phyloP scores from a whole-genome alignment of 768 basidiomycete species.

The Leccinum aurantiacum region DNA sequence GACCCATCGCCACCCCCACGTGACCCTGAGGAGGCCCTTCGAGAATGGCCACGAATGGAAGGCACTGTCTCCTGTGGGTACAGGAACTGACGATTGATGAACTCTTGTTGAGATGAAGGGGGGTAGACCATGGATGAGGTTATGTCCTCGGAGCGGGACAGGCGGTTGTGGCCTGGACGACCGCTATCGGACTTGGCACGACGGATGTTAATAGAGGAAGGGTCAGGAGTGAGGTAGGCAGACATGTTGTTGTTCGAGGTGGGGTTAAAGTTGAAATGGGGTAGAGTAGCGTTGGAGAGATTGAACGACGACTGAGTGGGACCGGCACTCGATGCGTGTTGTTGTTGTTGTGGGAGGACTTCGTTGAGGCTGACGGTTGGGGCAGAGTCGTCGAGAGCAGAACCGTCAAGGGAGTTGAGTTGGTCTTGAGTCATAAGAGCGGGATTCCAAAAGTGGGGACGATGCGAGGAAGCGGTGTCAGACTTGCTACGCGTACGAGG shows the following conservation, averaged over 20 bases:
- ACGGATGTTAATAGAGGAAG: conserved; percentile 39
- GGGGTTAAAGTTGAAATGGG: conserved; percentile 38
- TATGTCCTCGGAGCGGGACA: conserved; percentile 65
- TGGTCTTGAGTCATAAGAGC: conserved; percentile 39
- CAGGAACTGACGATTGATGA: conserved; percentile 44
- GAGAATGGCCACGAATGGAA: conserved; percentile 41
- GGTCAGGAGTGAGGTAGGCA: conserved; percentile 40
- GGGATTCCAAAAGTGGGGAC: conserved; percentile 54
- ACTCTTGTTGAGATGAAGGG: conserved; percentile 42
- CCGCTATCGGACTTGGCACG: conserved; percentile 50
- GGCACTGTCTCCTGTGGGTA: conserved; percentile 40
- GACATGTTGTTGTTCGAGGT: conserved; percentile 35
- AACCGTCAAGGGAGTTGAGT: conserved; percentile 34
- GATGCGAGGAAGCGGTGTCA: conserved; percentile 49
- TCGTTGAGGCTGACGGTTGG: conserved; percentile 32
- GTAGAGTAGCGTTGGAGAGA: conserved; percentile 24
- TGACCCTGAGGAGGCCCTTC: conserved; percentile 44
- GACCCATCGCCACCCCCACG: conserved; percentile 29
- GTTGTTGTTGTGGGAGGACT: conserved; percentile 29
- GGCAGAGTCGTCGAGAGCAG: conserved; percentile 40
- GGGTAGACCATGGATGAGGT: conserved; percentile 32
- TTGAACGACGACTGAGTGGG: conserved; percentile 30
- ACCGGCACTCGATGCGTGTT: conserved; percentile 26
- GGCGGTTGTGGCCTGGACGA: conserved; percentile 47
- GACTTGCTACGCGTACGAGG: conserved; percentile 57